Conservation (phyloP, 2,329 filamentous ascomycete species). For the Pyrenochaeta sp. region DNA sequence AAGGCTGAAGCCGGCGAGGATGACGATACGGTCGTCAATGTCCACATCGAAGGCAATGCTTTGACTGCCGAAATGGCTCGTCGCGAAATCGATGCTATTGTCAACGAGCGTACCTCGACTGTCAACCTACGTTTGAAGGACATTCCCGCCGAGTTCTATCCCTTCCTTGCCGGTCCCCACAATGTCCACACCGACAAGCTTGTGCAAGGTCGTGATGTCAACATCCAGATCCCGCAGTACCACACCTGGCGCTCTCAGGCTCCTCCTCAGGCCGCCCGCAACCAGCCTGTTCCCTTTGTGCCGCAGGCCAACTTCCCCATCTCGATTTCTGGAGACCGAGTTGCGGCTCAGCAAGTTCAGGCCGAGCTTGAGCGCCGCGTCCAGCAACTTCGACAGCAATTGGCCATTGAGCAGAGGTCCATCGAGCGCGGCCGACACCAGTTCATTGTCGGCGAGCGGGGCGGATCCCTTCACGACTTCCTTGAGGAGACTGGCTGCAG, state of each 20-base stretch:
- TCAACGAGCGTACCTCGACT: constrained; percentile 82
- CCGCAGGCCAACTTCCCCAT: constrained; percentile 81
- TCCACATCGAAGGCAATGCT: constrained; percentile 89
- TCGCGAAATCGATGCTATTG: constrained; percentile 85
- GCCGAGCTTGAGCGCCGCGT: constrained; percentile 82
- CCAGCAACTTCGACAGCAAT: constrained; percentile 75
- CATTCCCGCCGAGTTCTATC: constrained; percentile 91
- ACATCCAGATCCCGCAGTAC: constrained; percentile 83
- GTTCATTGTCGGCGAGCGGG: constrained; percentile 89
- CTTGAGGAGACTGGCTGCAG: constrained; percentile 89
- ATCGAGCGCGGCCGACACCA: constrained; percentile 90
- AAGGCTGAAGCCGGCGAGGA: constrained; percentile 83
- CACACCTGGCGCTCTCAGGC: constrained; percentile 74
- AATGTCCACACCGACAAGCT: constrained; percentile 72
- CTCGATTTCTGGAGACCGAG: constrained; percentile 83
- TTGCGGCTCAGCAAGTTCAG: constrained; percentile 79
- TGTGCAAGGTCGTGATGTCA: constrained; percentile 76
- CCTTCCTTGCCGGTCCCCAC: constrained; percentile 86
- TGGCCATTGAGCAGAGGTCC: constrained; percentile 78
- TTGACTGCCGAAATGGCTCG: constrained; percentile 84
- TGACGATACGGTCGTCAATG: constrained; percentile 79
- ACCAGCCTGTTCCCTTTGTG: constrained; percentile 72
- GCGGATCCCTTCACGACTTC: constrained; percentile 83
- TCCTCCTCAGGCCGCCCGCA: constrained; percentile 68
- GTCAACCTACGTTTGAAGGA: constrained; percentile 81